Conservation (phyloP, 78 protist species). For the Blattamonas nauphoetae region DNA sequence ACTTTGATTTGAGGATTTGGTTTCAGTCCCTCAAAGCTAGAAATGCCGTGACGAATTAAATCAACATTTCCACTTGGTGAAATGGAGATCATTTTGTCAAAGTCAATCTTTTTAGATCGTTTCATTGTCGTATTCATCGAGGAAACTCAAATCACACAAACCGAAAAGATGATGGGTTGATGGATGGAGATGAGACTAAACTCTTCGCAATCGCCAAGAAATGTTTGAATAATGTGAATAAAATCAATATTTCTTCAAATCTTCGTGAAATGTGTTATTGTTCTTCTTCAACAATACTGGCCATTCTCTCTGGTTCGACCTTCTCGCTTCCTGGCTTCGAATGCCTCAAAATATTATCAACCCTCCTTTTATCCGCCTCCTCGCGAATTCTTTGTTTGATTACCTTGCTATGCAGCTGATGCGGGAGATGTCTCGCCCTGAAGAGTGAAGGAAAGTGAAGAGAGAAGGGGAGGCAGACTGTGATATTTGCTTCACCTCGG, state of each 20-base stretch:
- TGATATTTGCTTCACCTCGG: not conserved
- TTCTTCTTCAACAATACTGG: conserved; percentile 10
- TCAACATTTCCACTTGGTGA: not conserved
- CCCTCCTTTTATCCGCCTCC: not conserved
- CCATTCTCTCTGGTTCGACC: not conserved
- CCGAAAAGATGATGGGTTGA: too few relatives aligned
- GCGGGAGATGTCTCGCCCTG: conserved; percentile 2
- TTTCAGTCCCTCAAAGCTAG: not conserved
- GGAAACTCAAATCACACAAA: too few relatives aligned
- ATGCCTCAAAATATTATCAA: conserved; percentile 1
- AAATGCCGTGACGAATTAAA: not conserved
- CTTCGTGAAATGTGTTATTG: not conserved
- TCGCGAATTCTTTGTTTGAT: not conserved
- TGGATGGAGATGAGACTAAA: too few relatives aligned
- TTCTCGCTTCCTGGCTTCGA: not conserved
- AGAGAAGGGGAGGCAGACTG: not conserved
- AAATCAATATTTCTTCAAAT: not conserved
- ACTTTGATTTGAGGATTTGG: not conserved
- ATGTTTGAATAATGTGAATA: not conserved
- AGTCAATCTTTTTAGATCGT: too few relatives aligned
- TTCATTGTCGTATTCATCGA: too few relatives aligned
- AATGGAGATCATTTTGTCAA: not conserved
- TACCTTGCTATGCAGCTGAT: not conserved
- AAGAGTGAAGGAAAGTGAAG: not conserved
- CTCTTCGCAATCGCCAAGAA: not conserved